Conservation (phyloP, 2,329 filamentous ascomycete genomes). For the Aspergillus pseudonomiae region DNA sequence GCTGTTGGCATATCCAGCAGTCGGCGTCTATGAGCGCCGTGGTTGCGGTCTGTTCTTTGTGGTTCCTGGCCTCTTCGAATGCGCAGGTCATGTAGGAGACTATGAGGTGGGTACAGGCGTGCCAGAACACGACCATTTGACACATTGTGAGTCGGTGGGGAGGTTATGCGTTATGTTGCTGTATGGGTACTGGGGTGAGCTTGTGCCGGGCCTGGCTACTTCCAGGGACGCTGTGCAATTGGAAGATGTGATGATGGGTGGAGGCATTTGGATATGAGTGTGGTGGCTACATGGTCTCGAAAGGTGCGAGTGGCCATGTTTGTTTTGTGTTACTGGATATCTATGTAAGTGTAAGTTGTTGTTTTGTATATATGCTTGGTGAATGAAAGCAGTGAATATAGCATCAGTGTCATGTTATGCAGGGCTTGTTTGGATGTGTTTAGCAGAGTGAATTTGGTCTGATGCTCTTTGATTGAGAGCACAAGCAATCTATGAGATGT, state of each 20-base stretch:
- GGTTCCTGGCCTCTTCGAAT: conserved; percentile 3
- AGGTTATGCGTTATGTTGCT: background rate
- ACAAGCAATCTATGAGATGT: background rate
- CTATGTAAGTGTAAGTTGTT: too few species aligned
- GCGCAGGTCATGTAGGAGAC: conserved; percentile 3
- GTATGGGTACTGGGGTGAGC: background rate
- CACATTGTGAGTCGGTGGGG: background rate
- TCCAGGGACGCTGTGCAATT: background rate
- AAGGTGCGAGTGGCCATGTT: background rate
- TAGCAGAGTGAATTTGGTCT: background rate
- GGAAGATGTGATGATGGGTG: background rate
- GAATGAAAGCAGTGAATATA: background rate
- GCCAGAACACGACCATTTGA: conserved; percentile 12
- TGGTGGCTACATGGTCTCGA: background rate
- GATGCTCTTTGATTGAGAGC: background rate
- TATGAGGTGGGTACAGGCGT: conserved; percentile 11
- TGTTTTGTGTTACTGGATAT: background rate
- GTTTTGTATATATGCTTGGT: background rate
- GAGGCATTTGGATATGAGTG: background rate
- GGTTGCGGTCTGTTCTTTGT: background rate
- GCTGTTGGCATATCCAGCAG: conserved; percentile 11
- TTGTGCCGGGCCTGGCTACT: background rate
- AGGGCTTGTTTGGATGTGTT: background rate
- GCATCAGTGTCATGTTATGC: background rate
- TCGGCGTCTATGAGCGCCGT: background rate